phyloP scores from a whole-genome alignment of 495 filamentous ascomycete species.

The Penicillium malachiteum region DNA sequence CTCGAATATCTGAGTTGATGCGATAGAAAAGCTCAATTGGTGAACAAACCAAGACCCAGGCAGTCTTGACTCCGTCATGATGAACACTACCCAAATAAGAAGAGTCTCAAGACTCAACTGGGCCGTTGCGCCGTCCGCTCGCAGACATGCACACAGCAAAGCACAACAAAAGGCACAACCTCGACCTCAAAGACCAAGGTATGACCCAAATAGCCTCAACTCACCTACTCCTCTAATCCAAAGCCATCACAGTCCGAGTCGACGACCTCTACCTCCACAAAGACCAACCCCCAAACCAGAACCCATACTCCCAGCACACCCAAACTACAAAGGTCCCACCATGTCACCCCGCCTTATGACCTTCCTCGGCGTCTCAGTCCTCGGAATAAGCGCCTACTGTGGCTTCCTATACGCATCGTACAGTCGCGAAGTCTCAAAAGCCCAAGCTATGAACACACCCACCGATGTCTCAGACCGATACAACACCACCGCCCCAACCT shows the following conservation, averaged over 20 bases:
- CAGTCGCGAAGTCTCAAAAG: conserved; percentile 34
- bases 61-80: conserved; percentile 3
- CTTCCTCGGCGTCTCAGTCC: conserved; percentile 44
- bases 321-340: conserved; percentile 7
- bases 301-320: conserved; percentile 6
- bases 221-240: neutral
- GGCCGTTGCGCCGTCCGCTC: conserved; percentile 1
- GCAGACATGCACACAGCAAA: conserved; percentile 23
- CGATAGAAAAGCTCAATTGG: neutral
- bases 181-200: conserved; percentile 16
- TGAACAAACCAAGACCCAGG: neutral
- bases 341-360: conserved; percentile 40
- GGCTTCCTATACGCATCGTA: conserved; percentile 53
- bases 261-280: conserved; percentile 9
- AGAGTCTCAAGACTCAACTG: conserved; percentile 6
- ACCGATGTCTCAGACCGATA: conserved; percentile 57
- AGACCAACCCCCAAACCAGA: neutral
- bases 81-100: conserved; percentile 16
- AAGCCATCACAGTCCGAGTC: conserved; percentile 2
- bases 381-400: conserved; percentile 50
- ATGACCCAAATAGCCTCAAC: neutral
- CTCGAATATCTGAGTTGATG: neutral
- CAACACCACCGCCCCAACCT: conserved; percentile 55
- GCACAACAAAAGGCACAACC: conserved; percentile 6
- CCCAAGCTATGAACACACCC: conserved; percentile 40